Conservation (phyloP, 371 early-diverging fungal genomes). For the Rhizopus stolonifer region DNA sequence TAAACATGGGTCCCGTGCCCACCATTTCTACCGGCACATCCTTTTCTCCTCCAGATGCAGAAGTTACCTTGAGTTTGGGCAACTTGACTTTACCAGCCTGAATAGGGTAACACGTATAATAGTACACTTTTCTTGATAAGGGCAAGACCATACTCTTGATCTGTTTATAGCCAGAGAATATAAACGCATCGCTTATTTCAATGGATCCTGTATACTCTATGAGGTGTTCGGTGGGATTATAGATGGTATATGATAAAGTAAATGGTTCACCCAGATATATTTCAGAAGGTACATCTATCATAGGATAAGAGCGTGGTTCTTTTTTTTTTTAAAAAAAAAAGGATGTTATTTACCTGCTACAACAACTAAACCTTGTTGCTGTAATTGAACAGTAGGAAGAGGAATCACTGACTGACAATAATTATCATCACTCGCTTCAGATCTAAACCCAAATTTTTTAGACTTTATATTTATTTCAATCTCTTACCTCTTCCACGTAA, state of each 20-base stretch:
- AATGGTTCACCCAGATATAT: constrained; percentile 60
- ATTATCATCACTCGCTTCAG: constrained; percentile 18
- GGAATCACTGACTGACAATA: constrained; percentile 27
- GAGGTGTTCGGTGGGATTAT: constrained; percentile 60
- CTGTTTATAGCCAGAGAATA: constrained; percentile 71
- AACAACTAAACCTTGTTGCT: constrained; percentile 26
- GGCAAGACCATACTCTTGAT: constrained; percentile 60
- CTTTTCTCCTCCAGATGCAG: constrained; percentile 36
- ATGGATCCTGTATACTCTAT: constrained; percentile 58
- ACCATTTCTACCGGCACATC: constrained; percentile 36
- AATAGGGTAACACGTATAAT: constrained; percentile 50
- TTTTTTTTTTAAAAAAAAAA: too few relatives aligned
- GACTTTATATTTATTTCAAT: neutral
- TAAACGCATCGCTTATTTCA: constrained; percentile 74
- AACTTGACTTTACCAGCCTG: constrained; percentile 53
- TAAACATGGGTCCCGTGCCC: constrained; percentile 19
- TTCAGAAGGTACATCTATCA: constrained; percentile 47
- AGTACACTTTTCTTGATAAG: constrained; percentile 28
- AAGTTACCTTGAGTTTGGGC: constrained; percentile 49
- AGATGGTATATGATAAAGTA: constrained; percentile 56
- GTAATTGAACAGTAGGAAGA: constrained; percentile 36
- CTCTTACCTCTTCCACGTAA: constrained; percentile 47
- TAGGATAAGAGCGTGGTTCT: too few relatives aligned
- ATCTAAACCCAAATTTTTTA: too few relatives aligned
- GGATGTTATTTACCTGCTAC: constrained; percentile 51